Base-by-base conservation (phyloP, 768 basidiomycete genomes). In the Macrolepiota dolichaula region DNA sequence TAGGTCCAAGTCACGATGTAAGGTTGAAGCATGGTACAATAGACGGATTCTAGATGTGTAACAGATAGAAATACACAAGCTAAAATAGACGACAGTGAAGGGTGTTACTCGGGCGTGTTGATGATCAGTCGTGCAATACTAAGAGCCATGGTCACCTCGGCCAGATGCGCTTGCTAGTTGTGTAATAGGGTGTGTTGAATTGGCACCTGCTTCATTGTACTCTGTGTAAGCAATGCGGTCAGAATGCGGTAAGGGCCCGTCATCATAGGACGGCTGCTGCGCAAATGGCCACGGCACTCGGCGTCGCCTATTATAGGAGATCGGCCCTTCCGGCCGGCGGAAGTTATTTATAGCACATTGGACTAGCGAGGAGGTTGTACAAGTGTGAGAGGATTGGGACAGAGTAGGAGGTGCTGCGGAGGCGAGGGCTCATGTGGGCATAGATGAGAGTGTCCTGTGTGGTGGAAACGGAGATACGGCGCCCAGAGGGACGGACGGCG, bases 381-480 rank as follows among this genome's bases (percentile, higher is more conserved):
- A 42, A 42, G 55, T 46, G 57, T 36, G 49, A 37, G 35, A 46
- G 44, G 42, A 46, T 27, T 29, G 46, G 57, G 50, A 47, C 47
- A 9, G 46, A 19, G 29, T 37, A 35, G 56, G 56, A 44, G 6
- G n/a, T 15, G 56, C 57, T 58, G 57, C 49, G 57, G 57, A 22
- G 22, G 22, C n/a, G 24, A 6, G 50, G 19, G 57, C 36, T 37
- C 55, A 37, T 58, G 57, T 37, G 57, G 38, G 47, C n/a, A 35
- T 24, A 17, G 27, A 4, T 55, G 37, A 3, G 38, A 55, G 50
- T 35, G n/a, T 25, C 13, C 22, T 37, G 7, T 11, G 46, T 24
- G 47, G 46, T 22, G 11, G 22, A 44, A 27, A 25, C 3, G 38
- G 42, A 42, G 55, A 46, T 35, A 55, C 15, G 25, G 54, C 13